Conservation (phyloP, 352 stramenopile species). For the Elongisporangium undulatum region DNA sequence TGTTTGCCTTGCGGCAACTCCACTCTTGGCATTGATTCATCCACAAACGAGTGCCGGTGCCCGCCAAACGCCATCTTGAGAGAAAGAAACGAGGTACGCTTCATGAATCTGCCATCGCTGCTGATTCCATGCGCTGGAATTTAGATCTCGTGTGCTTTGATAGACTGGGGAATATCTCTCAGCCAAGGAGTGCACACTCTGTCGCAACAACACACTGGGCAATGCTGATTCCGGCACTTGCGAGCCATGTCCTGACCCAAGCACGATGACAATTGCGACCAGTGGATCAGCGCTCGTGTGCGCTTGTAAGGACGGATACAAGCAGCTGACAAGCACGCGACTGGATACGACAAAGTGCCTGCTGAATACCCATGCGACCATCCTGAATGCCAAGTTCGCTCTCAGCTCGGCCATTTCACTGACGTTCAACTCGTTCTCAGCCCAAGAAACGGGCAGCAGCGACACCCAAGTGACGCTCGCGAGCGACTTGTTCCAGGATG, state of each 20-base stretch:
- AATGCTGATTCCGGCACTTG: conserved; percentile 46
- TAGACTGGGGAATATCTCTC: conserved; percentile 47
- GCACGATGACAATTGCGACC: conserved; percentile 57
- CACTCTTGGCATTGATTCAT: conserved; percentile 33
- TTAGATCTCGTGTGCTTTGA: background rate
- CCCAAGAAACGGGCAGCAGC: conserved; percentile 25
- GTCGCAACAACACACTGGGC: conserved; percentile 30
- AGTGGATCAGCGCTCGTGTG: conserved; percentile 26
- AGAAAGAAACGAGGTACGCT: conserved; percentile 40
- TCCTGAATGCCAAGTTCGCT: conserved; percentile 48
- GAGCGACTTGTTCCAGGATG: conserved; percentile 75
- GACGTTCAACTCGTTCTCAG: conserved; percentile 35
- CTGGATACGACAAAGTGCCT: conserved; percentile 37
- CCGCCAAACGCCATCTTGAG: conserved; percentile 34
- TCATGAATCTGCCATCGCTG: background rate
- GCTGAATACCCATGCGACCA: conserved; percentile 32
- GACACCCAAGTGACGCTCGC: conserved; percentile 23
- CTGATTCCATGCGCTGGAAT: too few species aligned
- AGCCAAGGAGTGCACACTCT: conserved; percentile 61
- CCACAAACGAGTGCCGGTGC: conserved; percentile 46
- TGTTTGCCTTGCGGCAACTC: conserved; percentile 65
- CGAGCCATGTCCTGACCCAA: conserved; percentile 58
- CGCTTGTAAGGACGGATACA: conserved; percentile 53
- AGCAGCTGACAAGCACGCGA: conserved; percentile 37
- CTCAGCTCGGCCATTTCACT: conserved; percentile 26